Conservation (phyloP, 257 asterid genomes). For the Solanum appendiculatum region DNA sequence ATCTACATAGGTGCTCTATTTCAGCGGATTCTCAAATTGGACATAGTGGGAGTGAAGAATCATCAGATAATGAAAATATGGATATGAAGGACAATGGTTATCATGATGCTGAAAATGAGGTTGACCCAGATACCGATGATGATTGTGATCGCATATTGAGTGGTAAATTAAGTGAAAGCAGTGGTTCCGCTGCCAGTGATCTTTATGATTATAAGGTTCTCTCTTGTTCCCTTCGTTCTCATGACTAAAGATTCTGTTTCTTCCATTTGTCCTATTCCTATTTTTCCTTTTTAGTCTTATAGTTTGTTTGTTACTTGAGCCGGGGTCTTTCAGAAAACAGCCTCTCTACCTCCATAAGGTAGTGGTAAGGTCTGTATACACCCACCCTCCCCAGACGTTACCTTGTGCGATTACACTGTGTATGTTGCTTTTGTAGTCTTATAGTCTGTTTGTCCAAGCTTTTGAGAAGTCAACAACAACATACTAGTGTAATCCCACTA, state of each 20-base stretch:
- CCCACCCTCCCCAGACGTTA: neutral
- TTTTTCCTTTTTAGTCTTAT: neutral
- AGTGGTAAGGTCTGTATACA: neutral
- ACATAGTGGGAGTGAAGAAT: constrained; percentile 67
- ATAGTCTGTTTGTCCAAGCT: neutral
- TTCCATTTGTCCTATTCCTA: neutral
- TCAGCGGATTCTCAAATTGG: constrained; percentile 74
- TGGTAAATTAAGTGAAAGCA: constrained; percentile 81
- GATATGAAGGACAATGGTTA: constrained; percentile 56
- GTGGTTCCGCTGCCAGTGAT: constrained; percentile 86
- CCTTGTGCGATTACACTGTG: neutral
- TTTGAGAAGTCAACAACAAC: neutral
- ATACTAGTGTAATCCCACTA: neutral
- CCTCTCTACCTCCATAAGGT: neutral
- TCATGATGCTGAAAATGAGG: constrained; percentile 92
- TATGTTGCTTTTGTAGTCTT: neutral
- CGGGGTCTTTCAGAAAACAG: neutral
- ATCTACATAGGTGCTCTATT: constrained; percentile 62
- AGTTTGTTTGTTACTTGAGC: neutral
- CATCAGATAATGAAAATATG: constrained; percentile 62
- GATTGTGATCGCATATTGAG: constrained; percentile 74
- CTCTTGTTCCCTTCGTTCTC: neutral
- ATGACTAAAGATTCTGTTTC: neutral
- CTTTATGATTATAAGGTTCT: constrained; percentile 83
- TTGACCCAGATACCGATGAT: constrained; percentile 57